Evolutionary conservation across 495 filamentous ascomycete species (phyloP).

Genomic region (Xylaria longipes): DNA sequence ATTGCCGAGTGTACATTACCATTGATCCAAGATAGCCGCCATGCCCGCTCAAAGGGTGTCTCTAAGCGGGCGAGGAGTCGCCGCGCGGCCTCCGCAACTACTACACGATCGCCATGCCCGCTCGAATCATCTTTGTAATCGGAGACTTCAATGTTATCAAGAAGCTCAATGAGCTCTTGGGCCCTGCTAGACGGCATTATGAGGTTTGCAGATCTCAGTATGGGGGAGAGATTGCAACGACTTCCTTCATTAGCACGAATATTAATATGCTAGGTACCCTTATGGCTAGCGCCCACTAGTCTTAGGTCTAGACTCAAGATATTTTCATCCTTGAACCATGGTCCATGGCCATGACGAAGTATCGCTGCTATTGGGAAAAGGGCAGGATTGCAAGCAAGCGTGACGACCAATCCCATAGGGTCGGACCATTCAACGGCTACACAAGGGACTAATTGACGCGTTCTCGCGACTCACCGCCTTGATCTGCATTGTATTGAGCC

Average conservation of each 20-base stretch:
- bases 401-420: background rate
- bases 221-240: background rate
- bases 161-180: slow-evolving; percentile 1
- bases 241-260: background rate
- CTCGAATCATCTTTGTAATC: background rate
- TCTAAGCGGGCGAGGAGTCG: slow-evolving; percentile 22
- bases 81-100: slow-evolving; percentile 12
- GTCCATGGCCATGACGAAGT: background rate
- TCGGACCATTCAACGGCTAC: background rate
- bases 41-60: slow-evolving; percentile 23
- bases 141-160: slow-evolving; percentile 5
- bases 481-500: background rate
- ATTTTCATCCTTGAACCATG: background rate
- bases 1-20: slow-evolving; percentile 4
- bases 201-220: background rate
- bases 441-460: background rate
- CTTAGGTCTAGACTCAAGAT: background rate
- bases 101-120: slow-evolving; percentile 4
- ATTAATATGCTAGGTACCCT: slow-evolving; percentile 3
- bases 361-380: background rate
- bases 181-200: slow-evolving; percentile 6
- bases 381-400: background rate
- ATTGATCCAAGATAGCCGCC: slow-evolving; percentile 18
- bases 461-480: background rate
- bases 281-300: background rate